Conservation (phyloP, 2,329 filamentous ascomycete genomes). For the Drechslerella coelobrocha region DNA sequence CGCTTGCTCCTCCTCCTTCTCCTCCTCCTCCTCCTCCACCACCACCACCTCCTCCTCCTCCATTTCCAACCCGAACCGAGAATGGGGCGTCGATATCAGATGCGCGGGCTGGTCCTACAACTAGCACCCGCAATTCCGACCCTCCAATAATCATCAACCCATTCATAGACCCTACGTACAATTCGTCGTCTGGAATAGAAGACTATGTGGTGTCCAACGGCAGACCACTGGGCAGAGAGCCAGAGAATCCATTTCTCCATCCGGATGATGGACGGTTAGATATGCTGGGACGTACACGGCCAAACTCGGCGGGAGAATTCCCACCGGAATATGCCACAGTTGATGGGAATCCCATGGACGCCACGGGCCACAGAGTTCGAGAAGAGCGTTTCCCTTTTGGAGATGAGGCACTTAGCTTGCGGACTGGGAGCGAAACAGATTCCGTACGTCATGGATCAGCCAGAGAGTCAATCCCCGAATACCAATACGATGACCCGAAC, state of each 20-base stretch:
- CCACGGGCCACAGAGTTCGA: conserved; percentile 24
- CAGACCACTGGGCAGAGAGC: conserved; percentile 32
- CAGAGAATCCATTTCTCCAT: conserved; percentile 43
- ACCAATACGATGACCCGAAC: conserved; percentile 43
- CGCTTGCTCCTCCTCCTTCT: conserved; percentile 2
- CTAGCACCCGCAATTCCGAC: not conserved
- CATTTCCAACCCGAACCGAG: conserved; percentile 15
- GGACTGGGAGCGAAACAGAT: conserved; percentile 29
- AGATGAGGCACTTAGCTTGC: conserved; percentile 42
- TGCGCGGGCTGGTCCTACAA: not conserved
- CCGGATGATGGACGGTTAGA: conserved; percentile 33
- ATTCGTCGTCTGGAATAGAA: conserved; percentile 44
- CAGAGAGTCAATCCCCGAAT: conserved; percentile 36
- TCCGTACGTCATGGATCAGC: conserved; percentile 14
- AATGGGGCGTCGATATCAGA: not conserved
- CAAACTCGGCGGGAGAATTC: conserved; percentile 44
- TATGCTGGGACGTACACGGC: conserved; percentile 20
- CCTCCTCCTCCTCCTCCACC: not conserved
- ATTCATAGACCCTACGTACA: conserved; percentile 47
- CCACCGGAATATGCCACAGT: conserved; percentile 46
- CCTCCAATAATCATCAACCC: conserved; percentile 48
- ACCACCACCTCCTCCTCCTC: conserved; percentile 16
- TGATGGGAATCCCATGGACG: conserved; percentile 28
- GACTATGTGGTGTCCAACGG: conserved; percentile 43
- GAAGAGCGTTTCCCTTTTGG: conserved; percentile 46